Base-by-base conservation (phyloP, 2,329 filamentous ascomycete genomes). In the Aspergillus fumigatus region DNA sequence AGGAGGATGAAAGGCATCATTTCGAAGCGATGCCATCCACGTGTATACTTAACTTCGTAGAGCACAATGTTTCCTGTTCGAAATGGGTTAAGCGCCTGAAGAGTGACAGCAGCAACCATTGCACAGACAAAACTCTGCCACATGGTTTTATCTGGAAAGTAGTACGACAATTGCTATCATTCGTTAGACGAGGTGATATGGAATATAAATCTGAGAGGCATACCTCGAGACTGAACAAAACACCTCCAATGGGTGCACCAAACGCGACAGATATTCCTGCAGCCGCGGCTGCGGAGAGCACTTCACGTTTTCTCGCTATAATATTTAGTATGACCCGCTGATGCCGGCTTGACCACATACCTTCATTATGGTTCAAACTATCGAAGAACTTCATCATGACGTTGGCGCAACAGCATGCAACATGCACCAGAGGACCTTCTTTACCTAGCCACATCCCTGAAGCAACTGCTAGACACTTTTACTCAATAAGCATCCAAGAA, bases 61-160 rank as follows among this genome's bases (percentile, higher is more conserved):
- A 97, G 79, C 48, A 97, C 94, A 53, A 97, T 88, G 73, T 99
- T 95, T 53, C 93, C 94, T 1, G 92, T 96, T 53, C 94, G 85
- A 72, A 97, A 97, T 4, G 94, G 94, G 70, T 99, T 94, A 59
- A 96, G 84, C 4, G 90, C 90, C 73, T 97, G 93, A 4, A 99
- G 80, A 14, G 92, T 91, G 40, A 97, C 90, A 19, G 94, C 93
- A 17, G 92, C 94, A n/a, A 96, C 90, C 92, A 97, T 97, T 70
- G 94, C 94, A 67, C 94, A 97, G 43, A 99, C 94, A 69, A 99
- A 99, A 67, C 92, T 96, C 73, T 97, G 94, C 94, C 94, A 99
- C 94, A 99, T 97, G 9, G 94, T 97, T 75, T 97, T 97, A 75
- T 97, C 93, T 0, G 94, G 93, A 65, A 97, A 97, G 74, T 97